Evolutionary conservation across 345 rosid species (phyloP).

Genomic region (Litchi chinensis): DNA sequence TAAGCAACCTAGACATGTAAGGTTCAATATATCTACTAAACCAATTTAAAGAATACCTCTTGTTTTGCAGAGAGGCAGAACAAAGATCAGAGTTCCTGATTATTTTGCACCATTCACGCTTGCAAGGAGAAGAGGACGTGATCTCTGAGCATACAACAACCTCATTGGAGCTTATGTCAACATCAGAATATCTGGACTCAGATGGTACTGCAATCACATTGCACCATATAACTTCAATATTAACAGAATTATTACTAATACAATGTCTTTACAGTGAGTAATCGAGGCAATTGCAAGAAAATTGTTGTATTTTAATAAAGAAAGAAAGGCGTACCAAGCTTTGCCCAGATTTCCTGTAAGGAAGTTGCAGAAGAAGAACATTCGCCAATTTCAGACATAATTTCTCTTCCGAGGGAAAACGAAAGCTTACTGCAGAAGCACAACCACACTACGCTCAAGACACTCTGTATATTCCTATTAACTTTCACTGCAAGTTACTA

Average conservation of each 20-base stretch:
- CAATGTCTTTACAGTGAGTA: no score
- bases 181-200: conserved; percentile 57
- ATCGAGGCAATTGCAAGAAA: background rate
- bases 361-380: conserved; percentile 37
- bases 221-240: background rate
- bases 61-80: conserved; percentile 68
- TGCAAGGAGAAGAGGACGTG: conserved; percentile 45
- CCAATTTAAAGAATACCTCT: conserved; percentile 42
- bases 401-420: no score
- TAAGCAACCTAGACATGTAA: no score
- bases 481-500: no score
- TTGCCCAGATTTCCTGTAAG: conserved; percentile 51
- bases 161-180: conserved; percentile 65
- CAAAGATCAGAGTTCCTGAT: conserved; percentile 52
- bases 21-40: no score
- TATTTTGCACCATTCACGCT: conserved; percentile 82
- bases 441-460: no score
- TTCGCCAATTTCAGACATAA: conserved; percentile 39
- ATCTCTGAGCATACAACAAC: conserved; percentile 58
- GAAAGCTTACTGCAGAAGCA: no score
- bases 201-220: conserved; percentile 58
- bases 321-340: conserved; percentile 40
- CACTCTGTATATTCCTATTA: no score
- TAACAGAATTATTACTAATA: no score
- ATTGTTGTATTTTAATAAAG: background rate